Conservation (phyloP, 441 rosid species). For the Omphalea diandra region DNA sequence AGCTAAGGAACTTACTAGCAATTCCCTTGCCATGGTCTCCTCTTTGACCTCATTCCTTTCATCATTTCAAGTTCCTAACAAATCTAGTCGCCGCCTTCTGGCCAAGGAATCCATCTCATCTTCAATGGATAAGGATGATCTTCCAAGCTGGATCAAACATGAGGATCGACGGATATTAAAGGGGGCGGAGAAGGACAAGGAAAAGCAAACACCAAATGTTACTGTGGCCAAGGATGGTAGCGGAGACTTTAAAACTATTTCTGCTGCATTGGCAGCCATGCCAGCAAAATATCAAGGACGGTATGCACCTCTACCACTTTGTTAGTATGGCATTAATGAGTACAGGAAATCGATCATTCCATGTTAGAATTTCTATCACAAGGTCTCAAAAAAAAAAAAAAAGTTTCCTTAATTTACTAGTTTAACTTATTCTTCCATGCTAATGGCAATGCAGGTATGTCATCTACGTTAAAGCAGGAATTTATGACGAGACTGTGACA, state of each 20-base stretch:
- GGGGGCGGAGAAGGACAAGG: slow-evolving; percentile 23
- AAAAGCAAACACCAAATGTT: slow-evolving; percentile 43
- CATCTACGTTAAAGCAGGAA: slow-evolving; percentile 60
- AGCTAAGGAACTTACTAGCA: slow-evolving; percentile 55
- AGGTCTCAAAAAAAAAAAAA: too few relatives aligned
- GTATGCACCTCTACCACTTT: slow-evolving; percentile 25
- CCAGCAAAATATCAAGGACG: slow-evolving; percentile 51
- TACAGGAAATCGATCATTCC: too few relatives aligned
- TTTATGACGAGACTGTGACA: slow-evolving; percentile 56
- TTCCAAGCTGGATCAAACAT: slow-evolving; percentile 53
- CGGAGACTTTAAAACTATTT: slow-evolving; percentile 61
- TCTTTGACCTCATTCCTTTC: slow-evolving; percentile 31
- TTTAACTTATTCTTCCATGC: not conserved
- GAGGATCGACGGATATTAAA: slow-evolving; percentile 57
- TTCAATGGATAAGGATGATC: slow-evolving; percentile 27
- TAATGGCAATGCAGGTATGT: slow-evolving; percentile 44
- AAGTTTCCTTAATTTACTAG: not conserved
- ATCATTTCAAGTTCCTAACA: not conserved
- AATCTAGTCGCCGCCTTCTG: slow-evolving; percentile 41
- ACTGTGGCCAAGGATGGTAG: slow-evolving; percentile 77
- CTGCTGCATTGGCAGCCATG: slow-evolving; percentile 57
- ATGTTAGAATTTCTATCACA: too few relatives aligned
- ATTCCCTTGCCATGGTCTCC: slow-evolving; percentile 59
- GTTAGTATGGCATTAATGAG: not conserved
- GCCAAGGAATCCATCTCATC: slow-evolving; percentile 18